These are phyloP conservation scores for Globisporangium sylvaticum DNA, from an alignment of 352 stramenopile species.

Conservation along the genomic window DNA sequence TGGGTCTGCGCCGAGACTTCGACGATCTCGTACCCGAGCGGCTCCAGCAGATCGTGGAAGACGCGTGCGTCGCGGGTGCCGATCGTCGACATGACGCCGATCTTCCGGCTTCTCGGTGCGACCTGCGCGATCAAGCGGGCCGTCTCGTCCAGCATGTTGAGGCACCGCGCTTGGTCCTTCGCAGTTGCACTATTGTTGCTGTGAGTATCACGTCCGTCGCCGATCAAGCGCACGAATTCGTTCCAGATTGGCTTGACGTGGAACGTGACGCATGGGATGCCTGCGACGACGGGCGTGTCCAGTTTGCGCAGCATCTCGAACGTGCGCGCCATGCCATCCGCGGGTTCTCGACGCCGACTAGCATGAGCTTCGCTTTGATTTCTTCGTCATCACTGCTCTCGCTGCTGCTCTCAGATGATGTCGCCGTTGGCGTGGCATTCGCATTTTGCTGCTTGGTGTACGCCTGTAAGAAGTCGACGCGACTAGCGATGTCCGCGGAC, in stretches of 20 bases:
- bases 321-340: constrained; percentile 42
- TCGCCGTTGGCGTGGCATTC: background rate
- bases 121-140: constrained; percentile 28
- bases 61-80: constrained; percentile 33
- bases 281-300: constrained; percentile 30
- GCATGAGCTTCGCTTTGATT: background rate
- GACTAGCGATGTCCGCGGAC: constrained; percentile 36
- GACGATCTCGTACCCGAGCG: constrained; percentile 32
- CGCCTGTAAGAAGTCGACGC: constrained; percentile 27
- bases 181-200: background rate
- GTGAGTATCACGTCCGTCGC: background rate
- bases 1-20: constrained; percentile 32
- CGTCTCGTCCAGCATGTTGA: constrained; percentile 48
- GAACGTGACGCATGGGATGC: constrained; percentile 53
- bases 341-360: constrained; percentile 33
- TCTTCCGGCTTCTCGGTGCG: constrained; percentile 17
- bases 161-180: constrained; percentile 20
- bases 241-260: constrained; percentile 43
- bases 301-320: constrained; percentile 34
- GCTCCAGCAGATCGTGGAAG: constrained; percentile 41
- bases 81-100: constrained; percentile 46
- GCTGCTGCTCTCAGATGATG: background rate
- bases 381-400: constrained; percentile 5
- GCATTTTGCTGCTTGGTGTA: background rate
- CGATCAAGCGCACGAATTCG: constrained; percentile 25